Conservation (phyloP, 305 asterid species). For the Fraxinus xanthoxyloides region DNA sequence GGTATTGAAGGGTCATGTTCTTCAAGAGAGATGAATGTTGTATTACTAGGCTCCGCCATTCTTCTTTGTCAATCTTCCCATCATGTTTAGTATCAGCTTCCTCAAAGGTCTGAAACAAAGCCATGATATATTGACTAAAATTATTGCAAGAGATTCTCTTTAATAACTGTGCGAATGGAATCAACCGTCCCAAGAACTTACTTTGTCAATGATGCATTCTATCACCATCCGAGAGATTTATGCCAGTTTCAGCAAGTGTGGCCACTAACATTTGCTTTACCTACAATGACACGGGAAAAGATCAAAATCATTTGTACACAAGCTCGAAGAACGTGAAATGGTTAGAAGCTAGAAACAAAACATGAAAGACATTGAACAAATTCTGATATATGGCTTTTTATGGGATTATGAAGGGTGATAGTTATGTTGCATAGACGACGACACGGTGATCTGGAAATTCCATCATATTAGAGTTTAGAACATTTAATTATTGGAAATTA, state of each 20-base stretch:
- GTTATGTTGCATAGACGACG: background rate
- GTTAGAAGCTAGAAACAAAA: background rate
- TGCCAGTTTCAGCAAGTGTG: constrained; percentile 58
- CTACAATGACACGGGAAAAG: constrained; percentile 24
- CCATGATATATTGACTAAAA: background rate
- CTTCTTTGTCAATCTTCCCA: constrained; percentile 70
- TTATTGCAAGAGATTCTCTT: background rate
- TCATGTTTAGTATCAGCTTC: constrained; percentile 77
- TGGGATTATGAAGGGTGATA: background rate
- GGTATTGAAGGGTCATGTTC: constrained; percentile 75
- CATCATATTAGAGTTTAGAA: background rate
- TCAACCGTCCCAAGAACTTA: background rate
- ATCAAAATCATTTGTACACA: background rate
- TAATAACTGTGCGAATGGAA: background rate
- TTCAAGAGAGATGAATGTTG: constrained; percentile 67
- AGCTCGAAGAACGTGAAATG: background rate
- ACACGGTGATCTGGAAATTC: background rate
- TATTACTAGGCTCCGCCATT: constrained; percentile 60
- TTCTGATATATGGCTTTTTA: background rate
- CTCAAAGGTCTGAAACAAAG: constrained; percentile 57
- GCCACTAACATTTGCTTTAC: constrained; percentile 64
- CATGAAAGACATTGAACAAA: background rate
- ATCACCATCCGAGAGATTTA: constrained; percentile 56
- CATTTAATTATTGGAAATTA: background rate
- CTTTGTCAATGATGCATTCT: constrained; percentile 52